Base-by-base conservation (phyloP, 108 stramenopile species). In the Skeletonema grethae region DNA sequence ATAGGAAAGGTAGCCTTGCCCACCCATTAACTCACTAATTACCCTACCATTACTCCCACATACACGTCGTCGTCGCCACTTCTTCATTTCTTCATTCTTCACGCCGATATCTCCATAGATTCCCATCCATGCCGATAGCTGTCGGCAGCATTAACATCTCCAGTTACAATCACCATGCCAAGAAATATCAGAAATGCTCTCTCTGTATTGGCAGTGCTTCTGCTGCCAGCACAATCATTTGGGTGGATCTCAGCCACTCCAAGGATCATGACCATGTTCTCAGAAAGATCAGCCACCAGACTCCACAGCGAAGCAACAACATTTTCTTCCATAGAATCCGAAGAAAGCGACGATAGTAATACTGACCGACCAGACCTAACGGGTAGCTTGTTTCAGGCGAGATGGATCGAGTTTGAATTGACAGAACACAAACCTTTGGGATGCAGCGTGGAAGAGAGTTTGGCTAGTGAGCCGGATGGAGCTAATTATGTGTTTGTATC, bases 361-460 rank as follows among this genome's bases (percentile, higher is more conserved):
- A 56, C 15, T n/a, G 36, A 36, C 16, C 69, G 20, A 39, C 41
- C 39, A 39, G 22, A 43, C 11, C 11, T 82, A 12, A 56, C 48
- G 10, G 74, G 80, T 18, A 41, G 69, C 1, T 57, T 82, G 10
- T 36, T 57, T 55, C 34, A 55, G 4, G 79, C 83, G 4, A 64
- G 69, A 45, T 65, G 85, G 56, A 50, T 77, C 25, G 78, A 76
- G 9, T 76, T 89, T 55, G 28, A 28, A 43, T 35, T 94, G 46
- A 12, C 46, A 24, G 65, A 87, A 20, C 90, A 91, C 61, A 70
- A 75, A 63, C 92, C 92, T 8, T 61, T 94, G 67, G 92, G 92
- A 2, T 89, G 88, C 45, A 89, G 87, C 0, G 86, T 90, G 0
- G 92, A 93, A 58, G 92, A 93, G 66, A 85, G 82, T 60, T 61